phyloP scores from a whole-genome alignment of 164 flowering plant genomes.

The Saururus chinensis region DNA sequence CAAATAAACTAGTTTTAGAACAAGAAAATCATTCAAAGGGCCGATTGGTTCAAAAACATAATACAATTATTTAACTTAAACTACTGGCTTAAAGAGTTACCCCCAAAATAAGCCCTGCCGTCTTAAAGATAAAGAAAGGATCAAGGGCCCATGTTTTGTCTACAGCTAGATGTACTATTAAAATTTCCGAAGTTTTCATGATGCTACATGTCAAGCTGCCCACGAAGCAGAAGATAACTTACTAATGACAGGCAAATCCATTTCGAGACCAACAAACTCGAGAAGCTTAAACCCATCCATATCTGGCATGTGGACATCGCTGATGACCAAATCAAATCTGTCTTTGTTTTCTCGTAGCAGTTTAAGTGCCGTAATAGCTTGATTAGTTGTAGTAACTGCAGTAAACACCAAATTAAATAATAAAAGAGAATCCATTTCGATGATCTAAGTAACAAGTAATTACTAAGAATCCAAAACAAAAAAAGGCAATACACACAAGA shows the following conservation, averaged over 20 bases:
- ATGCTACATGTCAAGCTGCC: no score
- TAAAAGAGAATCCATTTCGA: not conserved
- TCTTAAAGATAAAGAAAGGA: no score
- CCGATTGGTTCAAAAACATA: not conserved
- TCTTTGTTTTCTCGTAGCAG: slow-evolving; percentile 64
- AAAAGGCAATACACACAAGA: not conserved
- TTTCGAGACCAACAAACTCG: slow-evolving; percentile 82
- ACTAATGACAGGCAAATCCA: slow-evolving; percentile 97
- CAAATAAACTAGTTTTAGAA: not conserved
- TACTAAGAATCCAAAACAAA: no score
- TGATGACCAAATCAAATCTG: slow-evolving; percentile 66
- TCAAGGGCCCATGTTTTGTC: not conserved
- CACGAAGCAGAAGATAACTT: slow-evolving; percentile 14
- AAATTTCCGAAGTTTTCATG: not conserved
- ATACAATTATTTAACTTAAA: no score
- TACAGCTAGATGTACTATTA: not conserved
- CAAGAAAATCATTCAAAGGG: not conserved
- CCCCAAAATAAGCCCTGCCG: no score
- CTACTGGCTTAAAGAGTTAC: no score
- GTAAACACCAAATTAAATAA: not conserved
- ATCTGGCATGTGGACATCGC: slow-evolving; percentile 93
- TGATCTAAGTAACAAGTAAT: no score
- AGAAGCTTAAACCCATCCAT: slow-evolving; percentile 94
- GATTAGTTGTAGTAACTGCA: slow-evolving; percentile 64
- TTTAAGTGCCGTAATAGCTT: slow-evolving; percentile 51